Base-by-base conservation (phyloP, 169 alveolate genomes). In the Theileria luwenshuni region DNA sequence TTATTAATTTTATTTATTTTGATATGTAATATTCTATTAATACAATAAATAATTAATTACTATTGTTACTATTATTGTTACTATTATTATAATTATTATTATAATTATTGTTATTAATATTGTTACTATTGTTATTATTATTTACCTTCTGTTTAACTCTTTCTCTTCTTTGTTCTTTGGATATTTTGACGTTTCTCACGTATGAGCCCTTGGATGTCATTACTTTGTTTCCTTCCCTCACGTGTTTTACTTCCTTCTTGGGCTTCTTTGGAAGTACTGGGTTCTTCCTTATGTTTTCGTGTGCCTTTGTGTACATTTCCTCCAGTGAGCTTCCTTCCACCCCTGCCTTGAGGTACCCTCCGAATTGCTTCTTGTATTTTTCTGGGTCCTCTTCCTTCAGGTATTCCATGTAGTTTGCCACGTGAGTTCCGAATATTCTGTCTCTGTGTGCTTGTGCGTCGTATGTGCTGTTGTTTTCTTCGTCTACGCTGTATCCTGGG, bases 371-470 rank as follows among this genome's bases (percentile, higher is more conserved):
- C 83, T 93, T 88, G 95, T 93, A 97, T 83, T 92, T 94, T 62
- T 96, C 99, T 21, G 97, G 97, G 76, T 97, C 98, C 76, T 97
- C 99, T 77, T 95, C 98, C 92, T 97, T 93, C 80, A 96, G 91
- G n/a, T 84, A 77, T 42, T 93, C 93, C 99, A 97, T 96, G 95
- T 96, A 96, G 75, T 94, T 93, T 54, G 99, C 98, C 60, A 97
- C 98, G 89, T 98, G 99, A 47, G 84, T 86, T 41, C 99, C 99
- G 77, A 94, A 94, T 83, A 98, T 97, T 85, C 99, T 97, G 42
- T 96, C 97, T 76, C 98, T 95, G 94, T 97, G 99, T 48, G 86
- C 99, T 71, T 94, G 98, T 23, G 99, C 98, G 77, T 97, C 99
- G 92, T 96, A 97, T 77, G 92, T 93, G 7, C 75, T 3, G 61